Base-by-base conservation (phyloP, 2,329 filamentous ascomycete species). In the Clarireedia homoeocarpa region DNA sequence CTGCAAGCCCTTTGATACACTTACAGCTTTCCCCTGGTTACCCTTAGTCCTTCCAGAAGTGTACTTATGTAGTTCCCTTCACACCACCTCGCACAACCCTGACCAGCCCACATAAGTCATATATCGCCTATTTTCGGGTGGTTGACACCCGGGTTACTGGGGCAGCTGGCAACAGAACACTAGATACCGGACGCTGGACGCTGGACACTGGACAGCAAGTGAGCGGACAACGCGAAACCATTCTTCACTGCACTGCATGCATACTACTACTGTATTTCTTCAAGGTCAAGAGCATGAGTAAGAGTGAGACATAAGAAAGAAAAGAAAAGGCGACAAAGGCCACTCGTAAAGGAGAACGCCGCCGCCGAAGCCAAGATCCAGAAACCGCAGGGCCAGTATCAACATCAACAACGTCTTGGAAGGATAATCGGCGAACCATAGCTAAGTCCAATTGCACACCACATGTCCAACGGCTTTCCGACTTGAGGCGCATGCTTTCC, bases 91-190 rank as follows among this genome's bases (percentile, higher is more conserved):
- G 3, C 15, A 42, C 6, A 42, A n/a, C 39, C 20, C 39, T 20
- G 15, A 42, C 39, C 39, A 42, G 6, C 39, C 39, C 39, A 42
- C 39, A 42, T 17, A 42, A 42, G 17, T 15, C 20, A 17, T 42
- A 42, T 44, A 50, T 55, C 52, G 45, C 46, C 38, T 55, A 36
- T 50, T 50, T 20, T 55, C 46, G 52, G 52, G 39, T 36, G 24
- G 30, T 50, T 44, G 52, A 15, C 52, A 55, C 46, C 46, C 52
- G 52, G 52, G 46, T 50, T 42, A 50, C 46, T 50, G 52, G 45
- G 14, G 30, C 30, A 12, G 30, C 30, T 34, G 20, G 20, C 39
- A 42, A 42, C 39, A 17, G 39, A 42, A 14, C 39, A 42, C 39
- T 42, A 15, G n/a, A 42, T 15, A 42, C 39, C 17, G 39, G 30